A percentile compares a stretch with the other conserved stretches of the same genome.
phyloP scores from a whole-genome alignment of 192 early-diverging fungal genomes.

The Glomus cerebriforme region DNA sequence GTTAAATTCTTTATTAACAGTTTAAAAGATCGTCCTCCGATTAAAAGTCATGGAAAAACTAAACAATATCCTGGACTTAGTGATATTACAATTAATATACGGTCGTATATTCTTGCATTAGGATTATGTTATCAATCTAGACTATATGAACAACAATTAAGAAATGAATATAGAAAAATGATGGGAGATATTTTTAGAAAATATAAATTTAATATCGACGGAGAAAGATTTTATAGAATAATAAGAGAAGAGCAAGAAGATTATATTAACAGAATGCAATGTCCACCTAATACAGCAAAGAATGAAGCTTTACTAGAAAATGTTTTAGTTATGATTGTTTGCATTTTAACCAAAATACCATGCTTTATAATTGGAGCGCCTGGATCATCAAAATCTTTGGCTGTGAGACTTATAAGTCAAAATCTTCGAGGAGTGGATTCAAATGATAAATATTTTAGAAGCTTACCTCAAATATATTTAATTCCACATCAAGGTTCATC shows the following conservation, averaged over 20 bases:
- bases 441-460: slow-evolving; percentile 29
- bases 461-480: slow-evolving; percentile 23
- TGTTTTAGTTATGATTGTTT: slow-evolving; percentile 23
- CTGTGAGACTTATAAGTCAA: slow-evolving; percentile 27
- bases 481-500: slow-evolving; percentile 38
- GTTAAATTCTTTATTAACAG: slow-evolving; percentile 8
- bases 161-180: slow-evolving; percentile 5
- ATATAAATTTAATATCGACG: not conserved
- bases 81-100: not conserved
- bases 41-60: not conserved
- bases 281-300: slow-evolving; percentile 9
- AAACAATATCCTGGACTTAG: not conserved
- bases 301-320: slow-evolving; percentile 35
- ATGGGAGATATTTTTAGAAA: slow-evolving; percentile 10
- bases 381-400: slow-evolving; percentile 33
- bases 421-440: slow-evolving; percentile 35
- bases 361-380: slow-evolving; percentile 29
- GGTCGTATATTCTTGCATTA: slow-evolving; percentile 21
- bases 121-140: slow-evolving; percentile 30
- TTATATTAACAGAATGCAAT: slow-evolving; percentile 23
- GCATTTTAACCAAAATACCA: slow-evolving; percentile 24
- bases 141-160: slow-evolving; percentile 18
- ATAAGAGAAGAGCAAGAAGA: slow-evolving; percentile 24
- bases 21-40: not conserved
- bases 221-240: not conserved